A percentile compares a stretch with the other conserved stretches of the same genome.
phyloP scores from a whole-genome alignment of 768 basidiomycete genomes.

The Collybia nuda region DNA sequence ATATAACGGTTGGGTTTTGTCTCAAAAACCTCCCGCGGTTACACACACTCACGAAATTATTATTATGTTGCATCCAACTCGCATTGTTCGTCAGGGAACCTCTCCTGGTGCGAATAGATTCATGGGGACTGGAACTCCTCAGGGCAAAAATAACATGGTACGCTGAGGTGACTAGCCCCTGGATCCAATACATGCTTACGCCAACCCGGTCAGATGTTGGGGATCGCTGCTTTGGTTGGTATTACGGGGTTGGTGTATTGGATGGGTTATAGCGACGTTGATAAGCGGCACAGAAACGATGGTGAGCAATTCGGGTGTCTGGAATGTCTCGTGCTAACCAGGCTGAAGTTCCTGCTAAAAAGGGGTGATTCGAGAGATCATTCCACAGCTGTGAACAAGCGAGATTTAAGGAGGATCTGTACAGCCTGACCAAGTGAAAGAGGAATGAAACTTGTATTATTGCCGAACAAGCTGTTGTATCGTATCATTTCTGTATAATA shows the following conservation, averaged over 20 bases:
- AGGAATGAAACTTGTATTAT: no score
- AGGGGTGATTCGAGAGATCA: conserved; percentile 14
- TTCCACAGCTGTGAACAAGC: conserved; percentile 12
- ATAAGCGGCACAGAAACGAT: conserved; percentile 19
- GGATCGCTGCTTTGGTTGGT: conserved; percentile 13
- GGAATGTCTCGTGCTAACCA: conserved; percentile 5
- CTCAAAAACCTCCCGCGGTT: conserved; percentile 7
- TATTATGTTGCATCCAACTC: conserved; percentile 12
- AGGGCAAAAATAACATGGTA: conserved; percentile 19
- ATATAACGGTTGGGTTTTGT: conserved; percentile 4
- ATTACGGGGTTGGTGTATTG: conserved; percentile 17
- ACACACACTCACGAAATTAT: neutral
- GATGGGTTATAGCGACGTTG: conserved; percentile 19
- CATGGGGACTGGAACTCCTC: conserved; percentile 15
- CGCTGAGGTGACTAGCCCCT: neutral
- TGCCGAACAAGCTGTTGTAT: no score
- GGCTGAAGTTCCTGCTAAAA: conserved; percentile 9
- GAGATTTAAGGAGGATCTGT: neutral
- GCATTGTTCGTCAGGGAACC: conserved; percentile 10
- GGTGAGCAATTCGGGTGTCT: conserved; percentile 12
- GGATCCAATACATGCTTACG: neutral
- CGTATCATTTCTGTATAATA: no score
- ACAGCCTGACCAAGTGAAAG: no score
- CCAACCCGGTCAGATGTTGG: conserved; percentile 10
- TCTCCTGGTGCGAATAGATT: conserved; percentile 11